Conservation (phyloP, 176 grass and related monocot species). For the Rhynchospora breviuscula region DNA sequence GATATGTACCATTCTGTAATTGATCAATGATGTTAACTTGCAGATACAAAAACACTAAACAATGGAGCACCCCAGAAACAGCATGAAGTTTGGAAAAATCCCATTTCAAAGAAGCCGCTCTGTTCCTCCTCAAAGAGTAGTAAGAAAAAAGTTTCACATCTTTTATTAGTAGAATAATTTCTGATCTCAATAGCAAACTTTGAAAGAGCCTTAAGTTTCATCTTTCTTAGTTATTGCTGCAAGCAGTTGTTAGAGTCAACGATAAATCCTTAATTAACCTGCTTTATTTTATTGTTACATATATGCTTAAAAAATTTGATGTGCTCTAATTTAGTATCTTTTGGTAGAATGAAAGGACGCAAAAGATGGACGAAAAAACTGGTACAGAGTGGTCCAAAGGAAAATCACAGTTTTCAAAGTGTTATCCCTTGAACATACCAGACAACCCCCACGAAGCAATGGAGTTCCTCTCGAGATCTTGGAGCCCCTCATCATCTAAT, state of each 20-base stretch:
- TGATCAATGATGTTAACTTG: background rate
- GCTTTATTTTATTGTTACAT: background rate
- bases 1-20: background rate
- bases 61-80: conserved; percentile 64
- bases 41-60: background rate
- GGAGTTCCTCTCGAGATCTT: conserved; percentile 88
- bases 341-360: conserved; percentile 49
- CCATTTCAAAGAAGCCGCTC: conserved; percentile 54
- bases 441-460: conserved; percentile 56
- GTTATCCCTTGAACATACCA: conserved; percentile 38
- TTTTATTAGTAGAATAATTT: background rate
- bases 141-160: background rate
- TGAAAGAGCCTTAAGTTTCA: background rate
- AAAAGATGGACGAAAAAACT: conserved; percentile 17
- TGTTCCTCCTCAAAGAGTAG: conserved; percentile 45
- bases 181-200: background rate
- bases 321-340: conserved; percentile 10
- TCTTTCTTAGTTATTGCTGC: background rate
- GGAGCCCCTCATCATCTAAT: conserved; percentile 85
- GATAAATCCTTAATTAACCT: background rate
- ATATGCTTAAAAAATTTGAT: background rate
- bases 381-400: conserved; percentile 32
- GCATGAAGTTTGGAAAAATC: conserved; percentile 50
- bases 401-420: conserved; percentile 38
- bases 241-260: background rate